A percentile compares a stretch with the other conserved stretches of the same genome.
phyloP scores from a whole-genome alignment of 768 basidiomycete genomes.

The Trametes cingulata region DNA sequence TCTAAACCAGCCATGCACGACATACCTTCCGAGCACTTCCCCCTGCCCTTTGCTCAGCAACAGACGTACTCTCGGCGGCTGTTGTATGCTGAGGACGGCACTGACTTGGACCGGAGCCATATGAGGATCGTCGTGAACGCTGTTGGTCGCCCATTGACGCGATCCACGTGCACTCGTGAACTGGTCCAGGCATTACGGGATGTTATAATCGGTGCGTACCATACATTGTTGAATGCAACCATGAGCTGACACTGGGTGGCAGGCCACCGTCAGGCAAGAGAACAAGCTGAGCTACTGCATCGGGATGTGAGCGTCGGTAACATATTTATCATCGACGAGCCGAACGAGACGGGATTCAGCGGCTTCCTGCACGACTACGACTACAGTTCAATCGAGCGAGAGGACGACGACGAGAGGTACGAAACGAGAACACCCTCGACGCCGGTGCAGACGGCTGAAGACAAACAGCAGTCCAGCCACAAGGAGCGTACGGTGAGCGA shows the following conservation, averaged over 20 bases:
- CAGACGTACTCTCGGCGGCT: neutral
- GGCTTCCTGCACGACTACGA: slow-evolving; percentile 21
- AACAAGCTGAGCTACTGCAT: slow-evolving; percentile 12
- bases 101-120: neutral
- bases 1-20: too few relatives aligned
- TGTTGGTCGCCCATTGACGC: neutral
- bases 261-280: slow-evolving; percentile 3
- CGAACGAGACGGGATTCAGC: neutral
- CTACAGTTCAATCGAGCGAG: slow-evolving; percentile 3
- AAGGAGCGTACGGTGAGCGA: neutral
- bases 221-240: neutral
- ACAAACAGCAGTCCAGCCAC: neutral
- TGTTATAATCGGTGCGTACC: slow-evolving; percentile 2
- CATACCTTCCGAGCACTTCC: neutral
- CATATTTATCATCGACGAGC: slow-evolving; percentile 9
- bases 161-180: neutral
- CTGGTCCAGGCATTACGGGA: neutral
- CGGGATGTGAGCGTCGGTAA: slow-evolving; percentile 22
- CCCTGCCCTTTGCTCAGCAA: neutral
- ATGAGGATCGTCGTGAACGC: neutral
- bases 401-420: neutral
- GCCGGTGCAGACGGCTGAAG: too few relatives aligned
- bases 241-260: neutral
- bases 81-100: neutral
- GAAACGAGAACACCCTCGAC: neutral